Evolutionary conservation across 1,284 basidiomycete genomes (phyloP), one percentile per base, ranked within the genome.

Genomic region (Trametes sp.): DNA sequence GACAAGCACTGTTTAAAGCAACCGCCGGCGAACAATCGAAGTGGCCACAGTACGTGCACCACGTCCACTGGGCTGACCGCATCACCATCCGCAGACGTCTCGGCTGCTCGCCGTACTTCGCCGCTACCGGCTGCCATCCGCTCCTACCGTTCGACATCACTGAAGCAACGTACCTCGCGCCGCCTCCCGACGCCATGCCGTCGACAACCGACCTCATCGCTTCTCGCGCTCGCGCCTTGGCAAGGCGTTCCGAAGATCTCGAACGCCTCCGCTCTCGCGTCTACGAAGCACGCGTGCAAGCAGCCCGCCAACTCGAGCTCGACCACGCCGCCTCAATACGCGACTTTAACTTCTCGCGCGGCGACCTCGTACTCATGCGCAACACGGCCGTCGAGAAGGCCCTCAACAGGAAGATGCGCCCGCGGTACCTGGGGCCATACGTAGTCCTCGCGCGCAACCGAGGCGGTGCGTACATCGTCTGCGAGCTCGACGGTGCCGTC

Each of bases 61-160:
- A 65, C 0, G 73, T 80, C 0, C 76, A 82, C 42, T 84, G 80
- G 80, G 76, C 78, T 0, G 79, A 84, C 16, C 56, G 74, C 0
- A 67, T 82, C 0, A 80, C 78, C 0, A 64, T 74, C 1, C 62
- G 70, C 0, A 59, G 70, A 9, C 56, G 64, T 0, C 75, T 73
- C 1, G 76, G 80, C 0, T 73, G 70, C 35, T 78, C 71, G 0
- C 80, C 80, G 0, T 82, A 77, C 55, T 81, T 74, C 57, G 71
- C 73, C 9, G 73, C 72, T 0, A 75, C 74, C 19, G 78, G 82
- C 0, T 65, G 74, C 0, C 71, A 82, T 7, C 82, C 78, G 0
- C 52, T 80, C 1, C 66, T 82, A 6, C 80, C 79, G 0, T 72
- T 82, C 13, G 77, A 82, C 49, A 65, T 82, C 10, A 56, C 69